These are phyloP conservation scores for Thyridium curvatum DNA, from an alignment of 2,329 filamentous ascomycete species.

Conservation along the genomic window DNA sequence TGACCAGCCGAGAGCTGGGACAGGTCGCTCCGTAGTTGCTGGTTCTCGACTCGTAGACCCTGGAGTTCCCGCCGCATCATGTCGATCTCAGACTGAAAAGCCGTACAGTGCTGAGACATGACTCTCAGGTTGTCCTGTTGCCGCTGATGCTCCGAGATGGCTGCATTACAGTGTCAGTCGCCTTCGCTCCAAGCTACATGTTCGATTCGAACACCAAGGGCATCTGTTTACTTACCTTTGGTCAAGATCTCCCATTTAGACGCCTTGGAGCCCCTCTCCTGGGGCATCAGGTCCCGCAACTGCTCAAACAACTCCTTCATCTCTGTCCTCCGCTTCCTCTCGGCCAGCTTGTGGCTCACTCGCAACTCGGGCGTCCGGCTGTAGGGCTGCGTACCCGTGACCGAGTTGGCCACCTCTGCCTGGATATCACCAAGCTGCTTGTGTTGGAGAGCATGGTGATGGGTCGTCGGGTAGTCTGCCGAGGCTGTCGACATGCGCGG, in stretches of 20 bases:
- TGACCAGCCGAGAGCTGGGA: slow-evolving; percentile 11
- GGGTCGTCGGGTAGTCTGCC: slow-evolving; percentile 51
- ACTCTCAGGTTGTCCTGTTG: slow-evolving; percentile 42
- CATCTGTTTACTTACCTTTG: slow-evolving; percentile 69
- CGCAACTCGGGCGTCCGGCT: slow-evolving; percentile 76
- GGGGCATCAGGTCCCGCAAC: slow-evolving; percentile 69
- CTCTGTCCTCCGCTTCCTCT: slow-evolving; percentile 76
- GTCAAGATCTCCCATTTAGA: slow-evolving; percentile 88
- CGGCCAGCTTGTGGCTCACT: slow-evolving; percentile 78
- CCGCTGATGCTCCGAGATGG: slow-evolving; percentile 55
- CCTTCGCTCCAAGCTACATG: too few relatives aligned
- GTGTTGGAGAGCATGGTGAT: slow-evolving; percentile 73
- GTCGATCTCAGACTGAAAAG: slow-evolving; percentile 35
- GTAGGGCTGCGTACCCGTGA: slow-evolving; percentile 63
- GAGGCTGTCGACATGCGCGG: slow-evolving; percentile 43
- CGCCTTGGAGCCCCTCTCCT: slow-evolving; percentile 75
- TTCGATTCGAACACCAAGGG: too few relatives aligned
- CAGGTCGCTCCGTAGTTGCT: slow-evolving; percentile 34
- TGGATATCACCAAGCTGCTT: slow-evolving; percentile 63
- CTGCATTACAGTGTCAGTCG: slow-evolving; percentile 22
- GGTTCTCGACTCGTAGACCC: slow-evolving; percentile 38
- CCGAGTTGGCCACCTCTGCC: slow-evolving; percentile 47
- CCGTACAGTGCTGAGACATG: slow-evolving; percentile 38
- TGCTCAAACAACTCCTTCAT: slow-evolving; percentile 88
- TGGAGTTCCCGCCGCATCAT: slow-evolving; percentile 43